phyloP scores from a whole-genome alignment of 2,329 filamentous ascomycete genomes.

The Paecilomyces niveus region DNA sequence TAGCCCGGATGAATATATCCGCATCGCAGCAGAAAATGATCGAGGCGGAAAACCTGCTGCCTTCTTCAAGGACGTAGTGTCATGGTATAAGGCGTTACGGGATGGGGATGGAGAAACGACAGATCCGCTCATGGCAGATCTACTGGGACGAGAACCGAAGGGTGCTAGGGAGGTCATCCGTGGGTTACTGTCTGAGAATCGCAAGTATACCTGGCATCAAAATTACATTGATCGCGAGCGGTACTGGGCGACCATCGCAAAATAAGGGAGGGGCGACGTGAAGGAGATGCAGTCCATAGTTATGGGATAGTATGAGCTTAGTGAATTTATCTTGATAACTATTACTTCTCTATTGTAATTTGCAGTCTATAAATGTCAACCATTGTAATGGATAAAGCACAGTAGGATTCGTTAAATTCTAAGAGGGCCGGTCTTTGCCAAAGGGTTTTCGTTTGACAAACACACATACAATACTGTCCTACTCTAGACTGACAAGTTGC shows the following conservation, averaged over 20 bases:
- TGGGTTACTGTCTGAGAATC: slow-evolving; percentile 20
- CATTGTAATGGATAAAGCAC: neutral
- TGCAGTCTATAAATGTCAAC: neutral
- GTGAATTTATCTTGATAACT: neutral
- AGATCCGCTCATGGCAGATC: slow-evolving; percentile 33
- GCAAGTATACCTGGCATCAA: slow-evolving; percentile 40
- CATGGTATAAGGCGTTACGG: slow-evolving; percentile 40
- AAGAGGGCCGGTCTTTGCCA: neutral
- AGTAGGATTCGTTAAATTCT: neutral
- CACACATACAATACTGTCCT: neutral
- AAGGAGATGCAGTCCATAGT: neutral
- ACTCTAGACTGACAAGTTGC: neutral
- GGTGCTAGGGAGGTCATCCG: slow-evolving; percentile 30
- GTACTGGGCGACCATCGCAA: slow-evolving; percentile 1
- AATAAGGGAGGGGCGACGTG: neutral
- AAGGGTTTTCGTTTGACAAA: neutral
- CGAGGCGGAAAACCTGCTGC: slow-evolving; percentile 29
- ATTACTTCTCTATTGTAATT: neutral
- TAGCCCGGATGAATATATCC: slow-evolving; percentile 27
- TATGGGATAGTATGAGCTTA: neutral
- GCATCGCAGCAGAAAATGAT: slow-evolving; percentile 20
- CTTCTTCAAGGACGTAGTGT: slow-evolving; percentile 36
- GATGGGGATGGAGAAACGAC: slow-evolving; percentile 39
- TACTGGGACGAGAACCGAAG: slow-evolving; percentile 40
- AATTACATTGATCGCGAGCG: slow-evolving; percentile 25